Conservation (phyloP, 306 rosid species). For the cucumber (Cucumis sativus) region Cucumber_9930_V3 NC_026660.2:19955501-19956000, state of each 20-base stretch:
- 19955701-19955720: background rate
- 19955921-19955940: slow-evolving; percentile 4
- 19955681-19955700: background rate
- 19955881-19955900: slow-evolving; percentile 27
- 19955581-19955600: slow-evolving; percentile 66
- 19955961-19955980: background rate
- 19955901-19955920: background rate
- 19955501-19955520: slow-evolving; percentile 77
- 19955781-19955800: background rate
- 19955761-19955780: background rate
- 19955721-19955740: background rate
- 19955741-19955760: background rate
- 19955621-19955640: slow-evolving; percentile 55
- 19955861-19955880: slow-evolving; percentile 23
- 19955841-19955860: slow-evolving; percentile 22
- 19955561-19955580: slow-evolving; percentile 70
- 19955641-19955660: slow-evolving; percentile 21
- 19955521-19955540: slow-evolving; percentile 73
- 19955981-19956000: background rate
- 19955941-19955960: background rate
- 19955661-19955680: background rate
- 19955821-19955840: slow-evolving; percentile 30
- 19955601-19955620: slow-evolving; percentile 34
- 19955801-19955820: slow-evolving; percentile 8
- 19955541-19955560: slow-evolving; percentile 79